A percentile compares a stretch with the other conserved stretches of the same genome.
Evolutionary conservation across 116 monocot genomes (phyloP).

Genomic region (Papilionanthe hybrid): DNA sequence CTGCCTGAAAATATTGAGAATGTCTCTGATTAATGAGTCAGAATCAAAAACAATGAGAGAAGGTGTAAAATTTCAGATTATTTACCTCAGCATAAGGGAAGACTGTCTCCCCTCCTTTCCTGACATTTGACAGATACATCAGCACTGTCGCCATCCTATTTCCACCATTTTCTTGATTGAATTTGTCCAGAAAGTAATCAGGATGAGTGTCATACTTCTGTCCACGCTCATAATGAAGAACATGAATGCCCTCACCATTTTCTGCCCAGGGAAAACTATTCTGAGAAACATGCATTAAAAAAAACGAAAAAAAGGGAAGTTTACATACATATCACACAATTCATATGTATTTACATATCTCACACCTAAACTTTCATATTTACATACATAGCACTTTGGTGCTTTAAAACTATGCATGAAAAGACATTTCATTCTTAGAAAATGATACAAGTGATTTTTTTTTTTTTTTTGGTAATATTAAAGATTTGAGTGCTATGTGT

Average conservation of each 20-base stretch:
- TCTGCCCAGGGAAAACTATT: neutral
- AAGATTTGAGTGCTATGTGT: too few relatives aligned
- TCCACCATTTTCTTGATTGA: constrained; percentile 6
- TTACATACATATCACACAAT: too few relatives aligned
- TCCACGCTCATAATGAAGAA: neutral
- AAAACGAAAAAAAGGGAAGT: neutral
- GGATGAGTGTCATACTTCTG: constrained; percentile 5
- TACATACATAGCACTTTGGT: too few relatives aligned
- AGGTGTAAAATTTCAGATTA: neutral
- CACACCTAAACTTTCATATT: too few relatives aligned
- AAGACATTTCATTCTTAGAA: too few relatives aligned
- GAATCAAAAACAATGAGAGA: neutral
- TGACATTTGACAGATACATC: constrained; percentile 13
- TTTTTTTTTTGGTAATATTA: too few relatives aligned
- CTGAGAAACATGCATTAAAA: neutral
- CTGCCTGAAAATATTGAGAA: neutral
- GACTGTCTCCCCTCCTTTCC: constrained; percentile 12
- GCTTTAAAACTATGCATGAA: too few relatives aligned
- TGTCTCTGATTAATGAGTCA: neutral
- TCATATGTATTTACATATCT: too few relatives aligned
- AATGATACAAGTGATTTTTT: too few relatives aligned
- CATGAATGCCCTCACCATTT: constrained; percentile 7
- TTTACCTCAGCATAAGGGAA: constrained; percentile 4
- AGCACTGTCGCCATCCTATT: constrained; percentile 6
- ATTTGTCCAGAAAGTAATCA: constrained; percentile 5